Evolutionary conservation across 306 rosid species (phyloP).

Genomic region (Begonia masoniana): DNA sequence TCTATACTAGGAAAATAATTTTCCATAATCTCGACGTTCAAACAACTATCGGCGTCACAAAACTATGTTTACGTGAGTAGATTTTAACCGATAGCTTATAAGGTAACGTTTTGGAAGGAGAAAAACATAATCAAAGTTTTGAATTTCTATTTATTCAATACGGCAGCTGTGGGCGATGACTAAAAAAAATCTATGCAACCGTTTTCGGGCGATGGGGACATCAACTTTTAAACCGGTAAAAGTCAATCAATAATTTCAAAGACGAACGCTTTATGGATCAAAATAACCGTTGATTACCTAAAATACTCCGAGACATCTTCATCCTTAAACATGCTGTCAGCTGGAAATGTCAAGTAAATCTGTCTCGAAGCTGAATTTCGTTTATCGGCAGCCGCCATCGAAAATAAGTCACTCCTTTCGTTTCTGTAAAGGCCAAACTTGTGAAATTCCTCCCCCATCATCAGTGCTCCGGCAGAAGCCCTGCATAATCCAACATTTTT

Average conservation of each 20-base stretch:
- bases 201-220: too few species aligned
- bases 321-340: slow-evolving; percentile 91
- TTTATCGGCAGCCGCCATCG: slow-evolving; percentile 50
- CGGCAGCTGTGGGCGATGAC: neutral
- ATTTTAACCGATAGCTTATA: too few species aligned
- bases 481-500: neutral
- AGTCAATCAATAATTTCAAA: too few species aligned
- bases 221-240: too few species aligned
- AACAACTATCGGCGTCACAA: too few species aligned
- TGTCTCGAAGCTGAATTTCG: slow-evolving; percentile 80
- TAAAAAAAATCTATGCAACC: neutral
- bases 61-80: too few species aligned
- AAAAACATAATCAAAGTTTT: too few species aligned
- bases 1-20: too few species aligned
- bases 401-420: slow-evolving; percentile 71
- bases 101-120: too few species aligned
- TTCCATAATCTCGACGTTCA: too few species aligned
- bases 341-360: slow-evolving; percentile 92
- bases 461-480: slow-evolving; percentile 20
- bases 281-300: slow-evolving; percentile 29
- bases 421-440: slow-evolving; percentile 47
- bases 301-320: slow-evolving; percentile 96
- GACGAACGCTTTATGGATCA: too few species aligned
- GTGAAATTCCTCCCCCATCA: slow-evolving; percentile 69
- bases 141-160: too few species aligned